These are phyloP conservation scores for Coix lacrymajobi DNA, from an alignment of 176 grass and related monocot genomes.

Conservation along the genomic window DNA sequence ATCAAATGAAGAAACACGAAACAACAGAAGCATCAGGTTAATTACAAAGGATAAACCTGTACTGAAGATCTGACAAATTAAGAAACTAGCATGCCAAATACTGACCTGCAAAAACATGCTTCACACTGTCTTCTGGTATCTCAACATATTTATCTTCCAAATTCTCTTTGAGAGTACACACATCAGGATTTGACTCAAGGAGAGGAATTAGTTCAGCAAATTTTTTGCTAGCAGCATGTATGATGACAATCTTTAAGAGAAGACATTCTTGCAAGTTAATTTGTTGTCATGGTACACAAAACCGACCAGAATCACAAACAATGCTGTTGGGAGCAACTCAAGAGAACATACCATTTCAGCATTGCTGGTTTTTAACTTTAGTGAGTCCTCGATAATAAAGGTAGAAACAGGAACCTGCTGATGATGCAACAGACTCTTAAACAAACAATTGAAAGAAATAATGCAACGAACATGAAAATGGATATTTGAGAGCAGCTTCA, in stretches of 20 bases:
- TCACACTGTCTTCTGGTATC: slow-evolving; percentile 50
- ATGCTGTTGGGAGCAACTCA: slow-evolving; percentile 14
- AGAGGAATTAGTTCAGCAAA: slow-evolving; percentile 60
- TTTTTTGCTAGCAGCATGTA: slow-evolving; percentile 71
- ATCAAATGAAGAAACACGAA: background rate
- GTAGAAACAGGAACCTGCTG: slow-evolving; percentile 63
- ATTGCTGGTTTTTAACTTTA: slow-evolving; percentile 87
- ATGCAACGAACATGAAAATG: background rate
- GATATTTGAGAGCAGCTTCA: background rate
- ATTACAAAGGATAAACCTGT: background rate
- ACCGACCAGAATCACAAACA: background rate
- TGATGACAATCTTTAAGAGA: slow-evolving; percentile 47
- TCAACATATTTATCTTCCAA: slow-evolving; percentile 82
- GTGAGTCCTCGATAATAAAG: slow-evolving; percentile 78
- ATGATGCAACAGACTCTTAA: slow-evolving; percentile 21
- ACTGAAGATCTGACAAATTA: background rate
- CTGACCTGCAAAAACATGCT: slow-evolving; percentile 83
- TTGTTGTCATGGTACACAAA: background rate
- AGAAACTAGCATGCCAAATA: slow-evolving; percentile 1
- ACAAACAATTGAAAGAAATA: background rate
- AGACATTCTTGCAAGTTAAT: slow-evolving; percentile 4
- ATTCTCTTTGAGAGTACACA: slow-evolving; percentile 48
- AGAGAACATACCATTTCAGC: slow-evolving; percentile 56
- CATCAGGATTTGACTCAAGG: slow-evolving; percentile 50
- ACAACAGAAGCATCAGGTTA: background rate